A percentile compares a stretch with the other conserved stretches of the same genome.
phyloP scores from a whole-genome alignment of 1,284 basidiomycete species.

The Inonotus hispidus region DNA sequence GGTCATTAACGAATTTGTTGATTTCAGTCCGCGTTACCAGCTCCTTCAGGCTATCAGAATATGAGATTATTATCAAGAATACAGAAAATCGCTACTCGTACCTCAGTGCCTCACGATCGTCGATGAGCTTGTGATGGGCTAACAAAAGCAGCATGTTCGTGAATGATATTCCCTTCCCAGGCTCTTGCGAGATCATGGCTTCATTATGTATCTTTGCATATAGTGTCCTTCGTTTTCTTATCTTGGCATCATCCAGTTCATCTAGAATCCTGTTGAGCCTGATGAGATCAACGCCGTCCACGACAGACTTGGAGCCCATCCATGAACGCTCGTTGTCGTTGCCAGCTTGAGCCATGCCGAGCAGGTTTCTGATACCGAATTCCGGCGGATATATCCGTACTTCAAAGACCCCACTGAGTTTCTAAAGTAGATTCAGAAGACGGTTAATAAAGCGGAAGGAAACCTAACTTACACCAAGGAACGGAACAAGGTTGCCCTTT shows the following conservation, averaged over 20 bases:
- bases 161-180: constrained; percentile 83
- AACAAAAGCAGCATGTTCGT: constrained; percentile 86
- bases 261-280: constrained; percentile 57
- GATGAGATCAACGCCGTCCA: constrained; percentile 56
- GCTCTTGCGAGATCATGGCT: constrained; percentile 69
- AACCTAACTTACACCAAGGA: constrained; percentile 66
- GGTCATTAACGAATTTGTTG: constrained; percentile 73
- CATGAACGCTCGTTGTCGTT: constrained; percentile 22
- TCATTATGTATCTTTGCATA: constrained; percentile 83
- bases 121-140: constrained; percentile 89
- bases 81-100: constrained; percentile 36
- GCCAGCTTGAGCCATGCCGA: constrained; percentile 41
- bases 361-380: constrained; percentile 55
- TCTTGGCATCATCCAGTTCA: constrained; percentile 57
- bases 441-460: not conserved
- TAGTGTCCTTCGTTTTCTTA: constrained; percentile 60
- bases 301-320: constrained; percentile 23
- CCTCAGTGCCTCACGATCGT: constrained; percentile 85
- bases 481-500: constrained; percentile 66
- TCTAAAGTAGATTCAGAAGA: constrained; percentile 36
- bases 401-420: constrained; percentile 78
- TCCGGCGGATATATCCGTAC: constrained; percentile 77
- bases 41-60: constrained; percentile 64
- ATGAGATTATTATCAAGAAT: not conserved
- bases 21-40: constrained; percentile 71